A percentile compares a stretch with the other conserved stretches of the same genome.
Conservation (phyloP, 2,329 filamentous ascomycete species). For the Westerdykella aurantiaca region DNA sequence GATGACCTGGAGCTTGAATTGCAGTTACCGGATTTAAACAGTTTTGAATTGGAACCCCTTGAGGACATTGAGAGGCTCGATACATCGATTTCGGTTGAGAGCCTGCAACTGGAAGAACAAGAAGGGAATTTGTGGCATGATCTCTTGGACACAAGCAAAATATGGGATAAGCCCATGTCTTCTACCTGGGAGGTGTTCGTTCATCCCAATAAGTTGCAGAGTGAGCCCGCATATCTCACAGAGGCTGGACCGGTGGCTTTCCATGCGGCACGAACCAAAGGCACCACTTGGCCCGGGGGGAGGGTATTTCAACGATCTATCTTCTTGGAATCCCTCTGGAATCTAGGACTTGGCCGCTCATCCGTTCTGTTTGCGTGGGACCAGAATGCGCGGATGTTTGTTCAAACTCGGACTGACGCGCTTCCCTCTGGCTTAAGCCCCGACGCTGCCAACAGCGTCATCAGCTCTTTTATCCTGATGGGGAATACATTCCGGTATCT, state of each 20-base stretch:
- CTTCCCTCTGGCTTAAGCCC: slow-evolving; percentile 49
- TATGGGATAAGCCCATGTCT: slow-evolving; percentile 37
- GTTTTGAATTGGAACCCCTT: slow-evolving; percentile 37
- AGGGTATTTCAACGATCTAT: slow-evolving; percentile 35
- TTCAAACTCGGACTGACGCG: slow-evolving; percentile 39
- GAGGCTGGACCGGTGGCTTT: slow-evolving; percentile 63
- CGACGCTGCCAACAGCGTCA: slow-evolving; percentile 48
- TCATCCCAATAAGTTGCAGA: slow-evolving; percentile 36
- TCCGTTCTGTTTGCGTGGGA: slow-evolving; percentile 66
- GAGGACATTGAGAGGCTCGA: slow-evolving; percentile 29
- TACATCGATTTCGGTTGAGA: slow-evolving; percentile 23
- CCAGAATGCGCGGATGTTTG: slow-evolving; percentile 49
- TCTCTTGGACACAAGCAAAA: slow-evolving; percentile 28
- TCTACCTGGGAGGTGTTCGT: slow-evolving; percentile 67
- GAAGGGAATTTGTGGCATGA: slow-evolving; percentile 38
- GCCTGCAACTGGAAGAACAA: slow-evolving; percentile 19
- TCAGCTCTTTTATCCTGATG: slow-evolving; percentile 39
- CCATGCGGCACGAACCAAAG: slow-evolving; percentile 51
- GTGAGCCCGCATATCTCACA: slow-evolving; percentile 53
- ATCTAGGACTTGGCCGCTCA: slow-evolving; percentile 63
- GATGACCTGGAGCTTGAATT: slow-evolving; percentile 30
- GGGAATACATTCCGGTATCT: slow-evolving; percentile 35
- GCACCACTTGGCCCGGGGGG: slow-evolving; percentile 33
- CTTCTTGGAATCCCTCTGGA: slow-evolving; percentile 51
- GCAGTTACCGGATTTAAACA: slow-evolving; percentile 35